Base-by-base conservation (phyloP, 2,329 filamentous ascomycete genomes). In the Hymenoscyphus salicellus region DNA sequence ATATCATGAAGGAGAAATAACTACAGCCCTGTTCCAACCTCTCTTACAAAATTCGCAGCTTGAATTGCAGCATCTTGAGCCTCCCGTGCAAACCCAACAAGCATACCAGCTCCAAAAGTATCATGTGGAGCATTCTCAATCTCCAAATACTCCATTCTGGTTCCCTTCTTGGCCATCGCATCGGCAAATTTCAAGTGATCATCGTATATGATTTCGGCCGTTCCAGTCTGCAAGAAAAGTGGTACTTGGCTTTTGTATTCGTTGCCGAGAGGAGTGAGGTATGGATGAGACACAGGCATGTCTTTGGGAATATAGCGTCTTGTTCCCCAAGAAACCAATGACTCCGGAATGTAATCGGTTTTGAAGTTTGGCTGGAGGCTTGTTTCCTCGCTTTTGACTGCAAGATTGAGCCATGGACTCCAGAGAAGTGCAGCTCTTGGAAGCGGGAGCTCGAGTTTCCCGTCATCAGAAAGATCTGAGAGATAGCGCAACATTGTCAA, bases 371-470 rank as follows among this genome's bases (percentile, higher is more conserved):
- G 33, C 8, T 62, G 49, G 2, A 5, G 1, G 33, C 55, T 30
- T 10, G 56, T 7, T 26, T 14, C 36, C 1, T 26, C 11, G 2
- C 38, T 17, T 5, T 43, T 14, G 2, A 20, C 7, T 2, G 32
- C 17, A 8, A 62, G 28, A 30, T 62, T 32, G 5, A 62, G 20
- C 60, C 60, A 55, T 6, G 60, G 49, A 49, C 60, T 62, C 60
- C 60, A 62, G n/a, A 62, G 60, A 3, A 62, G 30, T 17, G 11
- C 46, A 20, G 60, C 60, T 55, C 60, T 16, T 28, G 60, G 60
- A 4, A 56, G 11, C 3, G 60, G 60, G 5, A 62, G 32, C 1
- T 17, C 20, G 28, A n/a, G 46, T n/a, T 62, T 62, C n/a, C 49
- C 60, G 2, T 62, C 49, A 2, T 36, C 33, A 16, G 33, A 16